phyloP scores from a whole-genome alignment of 177 flowering plant genomes.

The Vitis hybrid region DNA sequence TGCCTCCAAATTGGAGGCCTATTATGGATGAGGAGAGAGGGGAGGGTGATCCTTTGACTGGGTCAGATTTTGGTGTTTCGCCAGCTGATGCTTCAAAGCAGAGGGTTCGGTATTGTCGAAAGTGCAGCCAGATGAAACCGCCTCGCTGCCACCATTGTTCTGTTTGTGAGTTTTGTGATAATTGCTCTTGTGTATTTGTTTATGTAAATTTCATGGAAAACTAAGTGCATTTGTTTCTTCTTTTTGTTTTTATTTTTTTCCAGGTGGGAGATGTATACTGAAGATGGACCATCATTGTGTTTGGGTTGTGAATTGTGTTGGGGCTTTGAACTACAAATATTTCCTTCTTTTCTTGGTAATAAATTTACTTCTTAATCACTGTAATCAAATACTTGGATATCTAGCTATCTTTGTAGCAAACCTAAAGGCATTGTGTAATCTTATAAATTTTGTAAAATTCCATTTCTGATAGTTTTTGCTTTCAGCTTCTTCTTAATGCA shows the following conservation, averaged over 20 bases:
- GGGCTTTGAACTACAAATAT: constrained; percentile 94
- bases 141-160: constrained; percentile 99
- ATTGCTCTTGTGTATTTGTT: not conserved
- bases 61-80: constrained; percentile 40
- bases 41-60: constrained; percentile 69
- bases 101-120: constrained; percentile 72
- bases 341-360: constrained; percentile 98
- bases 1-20: constrained; percentile 91
- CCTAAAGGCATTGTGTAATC: no score
- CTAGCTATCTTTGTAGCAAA: not conserved
- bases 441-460: no score
- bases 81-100: constrained; percentile 44
- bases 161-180: constrained; percentile 68
- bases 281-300: constrained; percentile 99
- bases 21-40: constrained; percentile 83
- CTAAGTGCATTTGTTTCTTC: not conserved
- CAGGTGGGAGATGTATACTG: constrained; percentile 98
- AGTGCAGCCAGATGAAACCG: constrained; percentile 92
- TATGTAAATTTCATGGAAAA: not conserved
- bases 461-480: no score
- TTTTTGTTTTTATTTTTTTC: constrained; percentile 9
- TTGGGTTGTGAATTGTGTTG: constrained; percentile 99
- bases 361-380: not conserved
- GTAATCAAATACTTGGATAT: not conserved
- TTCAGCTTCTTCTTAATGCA: no score